Conservation (phyloP, 768 basidiomycete genomes). For the Ephemerocybe angulata region DNA sequence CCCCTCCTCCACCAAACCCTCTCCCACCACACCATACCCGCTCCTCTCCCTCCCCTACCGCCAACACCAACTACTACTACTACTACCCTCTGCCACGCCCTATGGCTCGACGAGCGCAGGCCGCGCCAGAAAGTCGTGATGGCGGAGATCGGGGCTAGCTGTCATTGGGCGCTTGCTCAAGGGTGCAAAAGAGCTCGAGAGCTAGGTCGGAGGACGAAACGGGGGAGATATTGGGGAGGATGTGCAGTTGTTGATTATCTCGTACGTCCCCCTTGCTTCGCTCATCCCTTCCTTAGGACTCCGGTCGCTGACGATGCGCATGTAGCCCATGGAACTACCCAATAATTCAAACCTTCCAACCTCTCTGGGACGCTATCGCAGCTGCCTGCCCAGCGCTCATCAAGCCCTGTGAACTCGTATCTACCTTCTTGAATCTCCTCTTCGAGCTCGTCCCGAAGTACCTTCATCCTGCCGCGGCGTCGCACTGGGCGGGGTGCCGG, state of each 20-base stretch:
- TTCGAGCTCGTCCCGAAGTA: constrained; percentile 51
- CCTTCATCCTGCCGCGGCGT: constrained; percentile 45
- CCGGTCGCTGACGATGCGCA: background rate
- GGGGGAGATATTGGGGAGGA: constrained; percentile 31
- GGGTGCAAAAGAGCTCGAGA: constrained; percentile 47
- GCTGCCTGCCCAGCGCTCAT: constrained; percentile 68
- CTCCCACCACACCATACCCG: too few species aligned
- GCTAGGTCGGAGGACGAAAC: constrained; percentile 60
- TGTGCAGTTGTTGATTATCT: constrained; percentile 47
- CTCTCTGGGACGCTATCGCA: constrained; percentile 67
- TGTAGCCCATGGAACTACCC: constrained; percentile 69
- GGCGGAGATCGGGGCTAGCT: constrained; percentile 43
- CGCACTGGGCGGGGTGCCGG: constrained; percentile 56
- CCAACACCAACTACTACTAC: constrained; percentile 58
- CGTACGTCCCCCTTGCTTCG: constrained; percentile 42
- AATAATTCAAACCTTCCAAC: constrained; percentile 49
- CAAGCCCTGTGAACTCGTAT: constrained; percentile 64
- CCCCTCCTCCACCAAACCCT: too few species aligned
- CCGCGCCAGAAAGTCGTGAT: constrained; percentile 40
- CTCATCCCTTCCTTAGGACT: background rate
- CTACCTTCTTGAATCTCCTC: constrained; percentile 47
- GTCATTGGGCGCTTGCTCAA: constrained; percentile 40
- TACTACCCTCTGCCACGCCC: constrained; percentile 50
- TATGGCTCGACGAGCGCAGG: constrained; percentile 46
- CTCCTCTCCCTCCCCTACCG: constrained; percentile 49